These are phyloP conservation scores for Cordyceps farinosa DNA, from an alignment of 2,329 filamentous ascomycete species.

Conservation along the genomic window DNA sequence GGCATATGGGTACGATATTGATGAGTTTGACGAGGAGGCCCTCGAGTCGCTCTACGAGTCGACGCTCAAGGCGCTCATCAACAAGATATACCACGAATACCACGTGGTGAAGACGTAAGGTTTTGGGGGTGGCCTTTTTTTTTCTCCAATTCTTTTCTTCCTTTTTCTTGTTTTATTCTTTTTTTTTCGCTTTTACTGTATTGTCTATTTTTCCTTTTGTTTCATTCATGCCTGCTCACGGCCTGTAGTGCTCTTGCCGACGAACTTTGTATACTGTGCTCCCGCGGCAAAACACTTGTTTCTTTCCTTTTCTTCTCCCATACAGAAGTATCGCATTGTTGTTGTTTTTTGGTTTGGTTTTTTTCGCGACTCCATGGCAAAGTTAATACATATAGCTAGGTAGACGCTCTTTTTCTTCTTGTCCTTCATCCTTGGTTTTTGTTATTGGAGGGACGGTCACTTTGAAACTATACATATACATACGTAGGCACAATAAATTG, in stretches of 20 bases:
- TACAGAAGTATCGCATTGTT: too few relatives aligned
- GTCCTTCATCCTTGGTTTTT: too few relatives aligned
- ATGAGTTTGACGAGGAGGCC: conserved; percentile 25
- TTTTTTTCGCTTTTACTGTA: not conserved
- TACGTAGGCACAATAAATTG: not conserved
- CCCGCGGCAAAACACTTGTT: too few relatives aligned
- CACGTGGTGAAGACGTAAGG: not conserved
- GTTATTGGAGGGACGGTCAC: too few relatives aligned
- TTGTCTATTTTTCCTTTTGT: not conserved
- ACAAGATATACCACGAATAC: not conserved
- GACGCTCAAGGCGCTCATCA: not conserved
- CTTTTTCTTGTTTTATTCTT: not conserved
- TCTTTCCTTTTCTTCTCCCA: not conserved
- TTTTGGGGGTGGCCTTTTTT: too few relatives aligned
- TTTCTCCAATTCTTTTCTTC: not conserved
- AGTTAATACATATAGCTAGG: not conserved
- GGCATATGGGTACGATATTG: conserved; percentile 8
- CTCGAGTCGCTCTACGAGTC: not conserved
- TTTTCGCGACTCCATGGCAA: not conserved
- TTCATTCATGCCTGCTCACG: too few relatives aligned
- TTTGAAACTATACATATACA: not conserved
- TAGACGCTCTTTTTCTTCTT: too few relatives aligned
- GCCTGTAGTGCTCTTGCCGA: not conserved
- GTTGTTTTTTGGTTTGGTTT: not conserved
- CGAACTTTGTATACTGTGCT: not conserved